Evolutionary conservation across 345 rosid species (phyloP), one percentile per base, ranked within the genome.

Genomic region (Dimocarpus longan): DNA sequence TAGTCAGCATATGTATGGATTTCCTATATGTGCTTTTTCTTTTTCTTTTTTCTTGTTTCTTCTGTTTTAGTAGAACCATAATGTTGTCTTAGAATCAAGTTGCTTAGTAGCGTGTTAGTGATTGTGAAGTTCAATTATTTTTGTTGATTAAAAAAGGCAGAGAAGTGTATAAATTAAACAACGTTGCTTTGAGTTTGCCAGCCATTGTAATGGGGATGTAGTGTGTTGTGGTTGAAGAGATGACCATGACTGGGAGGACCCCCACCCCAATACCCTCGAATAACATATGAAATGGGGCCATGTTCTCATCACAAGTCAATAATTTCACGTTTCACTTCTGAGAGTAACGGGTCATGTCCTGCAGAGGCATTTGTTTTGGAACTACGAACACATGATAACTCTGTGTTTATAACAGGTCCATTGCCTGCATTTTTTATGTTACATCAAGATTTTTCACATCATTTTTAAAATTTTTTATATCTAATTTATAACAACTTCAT

Each of bases 301-400:
- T n/a, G 39, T 11, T 12, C 40, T 73, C 21, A 22, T 64, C 65
- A 13, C 66, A 42, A 22, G 9, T 56, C 73, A 68, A 56, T 76
- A 40, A 66, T 76, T 76, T 76, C 66, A 67, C 79, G 67, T 76
- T 56, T 76, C 54, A 67, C 39, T 56, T 76, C 26, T 40, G 79
- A 67, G 48, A 0, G 52, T 0, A 8, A 54, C 11, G 65, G 71
- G 66, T 10, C 54, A 44, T 68, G 19, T 37, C 72, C 79, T 76
- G 72, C 50, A 21, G 22, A 15, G 9, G 56, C 79, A 67, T 76
- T 56, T 68, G 15, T 22, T 22, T 22, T 56, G 50, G 40, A 16
- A 16, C 32, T 0, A 10, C 18, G 40, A 13, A 24, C 12, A 11
- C 32, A 21, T 10, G 43, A 46, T 18, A 69, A 6, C 44, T 64